Conservation (phyloP, 352 stramenopile species). For the Pythium chondricola region DNA sequence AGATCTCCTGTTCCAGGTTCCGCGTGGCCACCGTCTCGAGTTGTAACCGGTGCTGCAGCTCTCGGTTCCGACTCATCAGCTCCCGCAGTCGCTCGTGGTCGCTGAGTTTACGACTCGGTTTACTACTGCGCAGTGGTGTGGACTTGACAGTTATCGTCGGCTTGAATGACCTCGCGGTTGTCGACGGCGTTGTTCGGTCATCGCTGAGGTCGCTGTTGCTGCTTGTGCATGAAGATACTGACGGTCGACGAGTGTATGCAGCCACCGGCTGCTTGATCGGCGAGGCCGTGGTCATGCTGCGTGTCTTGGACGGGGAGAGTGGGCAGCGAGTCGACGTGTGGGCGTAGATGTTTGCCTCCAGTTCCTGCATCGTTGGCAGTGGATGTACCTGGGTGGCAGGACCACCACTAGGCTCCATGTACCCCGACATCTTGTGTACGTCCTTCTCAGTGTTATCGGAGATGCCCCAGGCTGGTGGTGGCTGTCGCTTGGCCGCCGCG, state of each 20-base stretch:
- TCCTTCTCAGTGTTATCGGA: too few species aligned
- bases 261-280: slow-evolving; percentile 33
- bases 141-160: background rate
- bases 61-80: slow-evolving; percentile 73
- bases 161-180: background rate
- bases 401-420: too few species aligned
- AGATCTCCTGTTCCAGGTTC: slow-evolving; percentile 68
- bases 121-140: background rate
- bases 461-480: too few species aligned
- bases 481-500: slow-evolving; percentile 15
- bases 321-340: slow-evolving; percentile 22
- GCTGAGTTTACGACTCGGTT: slow-evolving; percentile 10
- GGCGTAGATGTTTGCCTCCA: slow-evolving; percentile 19
- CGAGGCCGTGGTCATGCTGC: slow-evolving; percentile 33
- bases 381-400: slow-evolving; percentile 13
- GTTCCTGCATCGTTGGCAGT: background rate
- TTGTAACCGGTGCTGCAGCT: slow-evolving; percentile 68
- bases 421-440: too few species aligned
- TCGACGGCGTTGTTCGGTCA: background rate
- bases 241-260: slow-evolving; percentile 11
- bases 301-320: slow-evolving; percentile 26
- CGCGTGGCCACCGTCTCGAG: slow-evolving; percentile 65
- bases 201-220: background rate
- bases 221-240: slow-evolving; percentile 9
- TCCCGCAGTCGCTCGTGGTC: slow-evolving; percentile 66